phyloP scores from a whole-genome alignment of 208 protist genomes.

The Wallacemonas rigidus region DNA sequence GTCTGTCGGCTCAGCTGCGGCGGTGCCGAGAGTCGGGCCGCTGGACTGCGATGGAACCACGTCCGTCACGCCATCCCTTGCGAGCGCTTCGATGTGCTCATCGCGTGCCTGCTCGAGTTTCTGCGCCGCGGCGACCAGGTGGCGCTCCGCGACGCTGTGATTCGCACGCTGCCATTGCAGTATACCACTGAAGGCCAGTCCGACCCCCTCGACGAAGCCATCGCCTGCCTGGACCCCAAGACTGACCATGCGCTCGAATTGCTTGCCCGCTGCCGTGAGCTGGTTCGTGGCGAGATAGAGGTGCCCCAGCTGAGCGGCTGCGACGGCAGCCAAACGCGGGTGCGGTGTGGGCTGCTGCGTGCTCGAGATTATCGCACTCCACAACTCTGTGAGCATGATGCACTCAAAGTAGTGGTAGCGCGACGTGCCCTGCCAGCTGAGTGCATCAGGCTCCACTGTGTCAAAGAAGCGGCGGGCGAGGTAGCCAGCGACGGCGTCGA shows the following conservation, averaged over 20 bases:
- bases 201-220: constrained; percentile 64
- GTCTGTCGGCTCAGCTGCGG: too few species aligned
- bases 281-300: constrained; percentile 86
- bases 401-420: constrained; percentile 83
- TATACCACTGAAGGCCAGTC: constrained; percentile 67
- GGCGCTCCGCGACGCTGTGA: constrained; percentile 71
- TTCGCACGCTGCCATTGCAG: constrained; percentile 80
- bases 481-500: constrained; percentile 67
- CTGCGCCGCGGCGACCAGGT: constrained; percentile 50
- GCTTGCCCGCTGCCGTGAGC: constrained; percentile 59
- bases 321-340: constrained; percentile 59
- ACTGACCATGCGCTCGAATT: constrained; percentile 58
- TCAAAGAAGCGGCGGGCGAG: constrained; percentile 68
- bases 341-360: constrained; percentile 63
- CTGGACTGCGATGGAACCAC: background rate
- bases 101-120: constrained; percentile 50
- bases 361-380: constrained; percentile 65
- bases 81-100: background rate
- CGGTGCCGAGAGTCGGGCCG: background rate
- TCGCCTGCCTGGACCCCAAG: constrained; percentile 32
- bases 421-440: constrained; percentile 66
- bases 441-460: constrained; percentile 31
- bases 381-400: constrained; percentile 83
- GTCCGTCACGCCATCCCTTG: background rate
- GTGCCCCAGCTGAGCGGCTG: constrained; percentile 75